Evolutionary conservation across 2,329 filamentous ascomycete species (phyloP).

Genomic region (Colletotrichum acutatum): DNA sequence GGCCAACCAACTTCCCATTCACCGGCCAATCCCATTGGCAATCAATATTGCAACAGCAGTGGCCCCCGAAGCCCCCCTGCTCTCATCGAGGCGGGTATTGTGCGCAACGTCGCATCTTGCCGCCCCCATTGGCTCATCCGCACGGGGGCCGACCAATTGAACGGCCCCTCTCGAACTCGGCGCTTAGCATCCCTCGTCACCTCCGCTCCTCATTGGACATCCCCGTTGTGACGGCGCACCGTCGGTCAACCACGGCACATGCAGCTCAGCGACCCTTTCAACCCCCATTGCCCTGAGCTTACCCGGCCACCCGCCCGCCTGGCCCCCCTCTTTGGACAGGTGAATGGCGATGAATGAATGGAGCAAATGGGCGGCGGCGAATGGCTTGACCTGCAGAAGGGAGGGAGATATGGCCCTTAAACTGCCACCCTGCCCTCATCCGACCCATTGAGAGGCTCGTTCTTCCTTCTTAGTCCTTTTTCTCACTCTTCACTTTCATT

Average conservation of each 20-base stretch:
- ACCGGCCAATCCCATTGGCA: background rate
- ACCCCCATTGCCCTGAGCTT: slow-evolving; percentile 26
- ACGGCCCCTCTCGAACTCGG: slow-evolving; percentile 30
- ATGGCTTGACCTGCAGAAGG: background rate
- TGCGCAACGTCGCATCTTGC: slow-evolving; percentile 27
- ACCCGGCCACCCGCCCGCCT: slow-evolving; percentile 13
- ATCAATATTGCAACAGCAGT: background rate
- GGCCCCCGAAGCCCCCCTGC: slow-evolving; percentile 3
- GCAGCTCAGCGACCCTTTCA: slow-evolving; percentile 27
- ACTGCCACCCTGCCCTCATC: slow-evolving; percentile 28
- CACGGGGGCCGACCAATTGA: slow-evolving; percentile 24
- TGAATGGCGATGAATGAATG: slow-evolving; percentile 13
- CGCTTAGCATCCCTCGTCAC: slow-evolving; percentile 33
- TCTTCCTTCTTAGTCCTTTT: background rate
- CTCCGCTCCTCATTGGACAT: slow-evolving; percentile 31
- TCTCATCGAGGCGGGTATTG: slow-evolving; percentile 32
- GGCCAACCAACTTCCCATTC: background rate
- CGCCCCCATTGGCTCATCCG: slow-evolving; percentile 19
- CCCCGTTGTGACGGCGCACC: slow-evolving; percentile 31
- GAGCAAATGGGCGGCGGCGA: background rate
- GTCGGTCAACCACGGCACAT: slow-evolving; percentile 28
- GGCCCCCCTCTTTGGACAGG: slow-evolving; percentile 2
- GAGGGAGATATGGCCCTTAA: slow-evolving; percentile 31
- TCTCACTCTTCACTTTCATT: background rate
- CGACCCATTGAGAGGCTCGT: slow-evolving; percentile 2